phyloP scores from a whole-genome alignment of 352 stramenopile species.

The Globisporangium ultimum region DNA sequence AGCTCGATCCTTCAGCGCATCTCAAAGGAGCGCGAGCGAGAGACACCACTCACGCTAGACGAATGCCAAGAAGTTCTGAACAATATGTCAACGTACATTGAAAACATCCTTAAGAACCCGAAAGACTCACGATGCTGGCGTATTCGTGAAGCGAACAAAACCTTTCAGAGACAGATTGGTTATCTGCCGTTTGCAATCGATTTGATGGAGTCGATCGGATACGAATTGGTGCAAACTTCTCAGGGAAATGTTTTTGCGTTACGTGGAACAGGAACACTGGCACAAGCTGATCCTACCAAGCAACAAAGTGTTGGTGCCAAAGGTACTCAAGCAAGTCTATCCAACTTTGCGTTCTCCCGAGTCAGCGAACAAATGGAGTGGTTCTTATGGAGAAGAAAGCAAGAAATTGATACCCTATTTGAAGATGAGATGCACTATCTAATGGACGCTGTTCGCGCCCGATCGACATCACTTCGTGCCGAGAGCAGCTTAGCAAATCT shows the following conservation, averaged over 20 bases:
- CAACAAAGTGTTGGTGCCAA: too few relatives aligned
- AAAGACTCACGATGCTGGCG: constrained; percentile 67
- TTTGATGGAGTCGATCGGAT: constrained; percentile 65
- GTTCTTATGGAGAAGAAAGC: constrained; percentile 72
- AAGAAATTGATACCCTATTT: constrained; percentile 60
- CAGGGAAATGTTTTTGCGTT: constrained; percentile 50
- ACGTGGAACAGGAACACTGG: constrained; percentile 32
- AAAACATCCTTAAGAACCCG: constrained; percentile 66
- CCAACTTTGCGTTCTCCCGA: constrained; percentile 59
- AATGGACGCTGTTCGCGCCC: constrained; percentile 27
- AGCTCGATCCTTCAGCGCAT: constrained; percentile 52
- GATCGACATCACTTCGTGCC: background rate
- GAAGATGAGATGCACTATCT: constrained; percentile 63
- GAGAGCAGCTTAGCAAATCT: background rate
- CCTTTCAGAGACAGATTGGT: constrained; percentile 60
- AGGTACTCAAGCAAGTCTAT: constrained; percentile 33
- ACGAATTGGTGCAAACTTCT: constrained; percentile 34
- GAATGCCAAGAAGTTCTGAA: constrained; percentile 41
- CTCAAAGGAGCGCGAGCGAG: constrained; percentile 18
- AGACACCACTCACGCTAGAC: constrained; percentile 32
- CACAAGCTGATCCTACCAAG: background rate
- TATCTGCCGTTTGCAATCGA: constrained; percentile 44
- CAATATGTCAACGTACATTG: constrained; percentile 38
- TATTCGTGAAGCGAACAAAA: constrained; percentile 56
- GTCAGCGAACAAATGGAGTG: constrained; percentile 67